Evolutionary conservation across 1,284 basidiomycete genomes (phyloP), one percentile per base, ranked within the genome.

Genomic region (Cryptococcus jaspeensis): DNA sequence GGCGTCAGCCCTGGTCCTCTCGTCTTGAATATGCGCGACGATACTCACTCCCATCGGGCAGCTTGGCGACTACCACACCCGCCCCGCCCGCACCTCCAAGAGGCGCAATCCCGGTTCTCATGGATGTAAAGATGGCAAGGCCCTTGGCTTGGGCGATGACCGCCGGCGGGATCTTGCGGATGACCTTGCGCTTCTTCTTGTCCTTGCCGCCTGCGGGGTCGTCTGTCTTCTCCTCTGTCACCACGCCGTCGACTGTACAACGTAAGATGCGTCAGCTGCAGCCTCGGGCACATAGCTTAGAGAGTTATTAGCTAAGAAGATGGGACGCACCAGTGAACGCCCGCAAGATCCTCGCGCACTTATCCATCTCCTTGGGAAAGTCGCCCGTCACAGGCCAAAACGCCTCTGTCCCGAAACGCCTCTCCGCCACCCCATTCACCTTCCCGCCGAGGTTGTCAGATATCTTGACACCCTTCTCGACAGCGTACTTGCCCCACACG

Each of bases 301-400:
- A n/a, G n/a, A n/a, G n/a, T n/a, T n/a, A n/a, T n/a, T n/a, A n/a
- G n/a, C n/a, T n/a, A n/a, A n/a, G n/a, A 32, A 32, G 9, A 32
- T 4, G 28, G 9, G 52, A 73, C 72, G 59, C 60, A 73, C 77
- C 78, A 0, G 78, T 80, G 58, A 80, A 80, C 1, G 72, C 65
- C 22, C 75, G 61, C 23, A 83, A 65, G 42, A 84, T 83, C 48
- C 80, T 69, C 23, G 79, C 79, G 40, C 76, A 78, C 67, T 84
- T 83, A 22, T 79, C 78, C 59, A 83, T 77, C 63, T 83, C 81
- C 37, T 75, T 68, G 0, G 64, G 69, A 48, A 81, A 80, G 58
- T 83, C 82, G 42, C 78, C 80, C 8, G 76, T 77, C 22, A 77
- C 76, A 3, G 82, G 82, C 76, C 78, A 83, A 65, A 83, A 83